Conservation (phyloP, 2,329 filamentous ascomycete species). For the Phaeomoniella chlamydospora region DNA sequence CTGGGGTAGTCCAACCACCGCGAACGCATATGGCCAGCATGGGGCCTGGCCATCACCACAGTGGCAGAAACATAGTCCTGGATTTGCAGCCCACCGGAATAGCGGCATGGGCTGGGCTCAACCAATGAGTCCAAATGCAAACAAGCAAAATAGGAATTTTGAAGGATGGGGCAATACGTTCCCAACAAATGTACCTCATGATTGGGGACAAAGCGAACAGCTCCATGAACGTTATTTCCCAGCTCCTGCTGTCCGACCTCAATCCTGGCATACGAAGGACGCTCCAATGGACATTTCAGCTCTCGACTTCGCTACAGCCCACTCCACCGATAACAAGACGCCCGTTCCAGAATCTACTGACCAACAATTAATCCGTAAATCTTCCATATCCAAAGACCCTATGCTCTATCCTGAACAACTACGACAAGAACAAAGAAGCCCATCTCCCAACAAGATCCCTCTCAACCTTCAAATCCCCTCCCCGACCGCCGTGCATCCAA, state of each 20-base stretch:
- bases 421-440: no score
- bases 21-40: not conserved
- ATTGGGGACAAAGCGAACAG: not conserved
- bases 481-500: no score
- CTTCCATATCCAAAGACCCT: no score
- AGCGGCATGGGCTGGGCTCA: not conserved
- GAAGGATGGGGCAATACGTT: not conserved
- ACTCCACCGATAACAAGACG: no score
- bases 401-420: no score
- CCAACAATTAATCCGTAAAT: no score
- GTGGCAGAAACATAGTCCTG: not conserved
- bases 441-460: not conserved
- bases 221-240: not conserved
- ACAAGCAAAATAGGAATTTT: not conserved
- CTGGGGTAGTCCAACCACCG: not conserved
- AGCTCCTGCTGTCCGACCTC: no score
- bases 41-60: not conserved
- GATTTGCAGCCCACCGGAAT: not conserved
- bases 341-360: no score
- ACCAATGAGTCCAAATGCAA: not conserved
- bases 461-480: not conserved
- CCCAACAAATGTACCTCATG: not conserved
- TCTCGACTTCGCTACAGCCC: no score
- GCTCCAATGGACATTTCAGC: no score
- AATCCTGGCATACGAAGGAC: no score